Percentiles rank a stretch among this genome's conserved stretches.
phyloP scores from a whole-genome alignment of 2,329 filamentous ascomycete species.

The Xylariaceae sp. region DNA sequence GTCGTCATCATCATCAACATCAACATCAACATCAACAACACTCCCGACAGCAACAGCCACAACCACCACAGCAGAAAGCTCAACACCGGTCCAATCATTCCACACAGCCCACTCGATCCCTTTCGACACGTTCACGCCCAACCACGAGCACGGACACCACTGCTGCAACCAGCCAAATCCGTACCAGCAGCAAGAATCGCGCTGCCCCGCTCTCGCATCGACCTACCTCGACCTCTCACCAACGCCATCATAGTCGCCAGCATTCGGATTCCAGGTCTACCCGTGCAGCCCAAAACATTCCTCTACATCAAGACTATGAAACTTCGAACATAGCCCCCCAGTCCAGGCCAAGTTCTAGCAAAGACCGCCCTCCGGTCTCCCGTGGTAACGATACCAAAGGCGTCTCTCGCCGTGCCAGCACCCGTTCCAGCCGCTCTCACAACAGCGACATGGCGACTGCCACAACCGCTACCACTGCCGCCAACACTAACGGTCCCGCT shows the following conservation, averaged over 20 bases:
- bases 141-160: slow-evolving; percentile 25
- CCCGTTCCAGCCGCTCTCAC: slow-evolving; percentile 40
- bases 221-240: slow-evolving; percentile 28
- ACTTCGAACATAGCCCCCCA: slow-evolving; percentile 59
- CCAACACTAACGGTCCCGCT: slow-evolving; percentile 47
- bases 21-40: slow-evolving; percentile 24
- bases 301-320: slow-evolving; percentile 66
- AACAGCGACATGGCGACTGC: slow-evolving; percentile 45
- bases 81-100: slow-evolving; percentile 10
- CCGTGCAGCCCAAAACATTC: slow-evolving; percentile 39
- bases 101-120: slow-evolving; percentile 30
- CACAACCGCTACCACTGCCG: slow-evolving; percentile 44
- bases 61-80: slow-evolving; percentile 7
- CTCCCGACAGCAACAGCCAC: slow-evolving; percentile 1
- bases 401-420: slow-evolving; percentile 46
- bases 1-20: slow-evolving; percentile 21
- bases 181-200: slow-evolving; percentile 13
- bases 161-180: slow-evolving; percentile 12
- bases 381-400: slow-evolving; percentile 49
- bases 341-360: slow-evolving; percentile 59
- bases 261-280: slow-evolving; percentile 32
- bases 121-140: slow-evolving; percentile 36
- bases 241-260: slow-evolving; percentile 36
- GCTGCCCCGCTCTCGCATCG: slow-evolving; percentile 25
- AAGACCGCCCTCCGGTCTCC: slow-evolving; percentile 51